Conservation (phyloP, 2,329 filamentous ascomycete species). For the Cyanodermella asteris region DNA sequence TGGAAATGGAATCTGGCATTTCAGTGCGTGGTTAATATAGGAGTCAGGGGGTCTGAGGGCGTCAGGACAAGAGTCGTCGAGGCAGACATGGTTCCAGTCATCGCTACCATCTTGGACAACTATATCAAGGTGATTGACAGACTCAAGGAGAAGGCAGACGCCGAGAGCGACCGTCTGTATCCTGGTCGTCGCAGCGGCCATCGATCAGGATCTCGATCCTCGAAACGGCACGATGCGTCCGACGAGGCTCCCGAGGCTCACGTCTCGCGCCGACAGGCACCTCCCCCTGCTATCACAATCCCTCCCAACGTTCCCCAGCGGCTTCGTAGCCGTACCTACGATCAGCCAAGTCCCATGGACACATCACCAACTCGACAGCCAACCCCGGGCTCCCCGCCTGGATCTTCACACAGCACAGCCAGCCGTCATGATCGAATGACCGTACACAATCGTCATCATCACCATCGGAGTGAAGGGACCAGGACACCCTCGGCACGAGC, state of each 20-base stretch:
- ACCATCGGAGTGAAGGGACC: slow-evolving; percentile 31
- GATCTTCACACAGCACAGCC: too few species aligned
- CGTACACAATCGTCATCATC: slow-evolving; percentile 29
- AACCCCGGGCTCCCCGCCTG: too few species aligned
- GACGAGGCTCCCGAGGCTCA: slow-evolving; percentile 3
- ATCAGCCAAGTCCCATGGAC: slow-evolving; percentile 36
- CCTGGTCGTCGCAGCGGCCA: too few species aligned
- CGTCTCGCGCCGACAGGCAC: slow-evolving; percentile 9
- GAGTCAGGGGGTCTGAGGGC: slow-evolving; percentile 80
- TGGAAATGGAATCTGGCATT: slow-evolving; percentile 99
- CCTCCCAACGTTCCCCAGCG: too few species aligned
- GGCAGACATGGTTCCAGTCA: slow-evolving; percentile 97
- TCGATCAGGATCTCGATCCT: too few species aligned
- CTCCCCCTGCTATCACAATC: slow-evolving; percentile 5
- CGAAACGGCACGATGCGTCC: slow-evolving; percentile 9
- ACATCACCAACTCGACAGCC: slow-evolving; percentile 39
- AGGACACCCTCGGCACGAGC: too few species aligned
- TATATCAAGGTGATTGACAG: slow-evolving; percentile 94
- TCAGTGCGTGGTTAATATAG: slow-evolving; percentile 97
- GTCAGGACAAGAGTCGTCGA: slow-evolving; percentile 91
- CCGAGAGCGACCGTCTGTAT: slow-evolving; percentile 62
- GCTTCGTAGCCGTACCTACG: too few species aligned
- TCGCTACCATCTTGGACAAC: slow-evolving; percentile 93
- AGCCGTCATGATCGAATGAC: too few species aligned
- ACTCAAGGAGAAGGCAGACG: slow-evolving; percentile 65